Evolutionary conservation across 1,284 basidiomycete genomes (phyloP), one percentile per base, ranked within the genome.

Genomic region (Pholiota adiposa): DNA sequence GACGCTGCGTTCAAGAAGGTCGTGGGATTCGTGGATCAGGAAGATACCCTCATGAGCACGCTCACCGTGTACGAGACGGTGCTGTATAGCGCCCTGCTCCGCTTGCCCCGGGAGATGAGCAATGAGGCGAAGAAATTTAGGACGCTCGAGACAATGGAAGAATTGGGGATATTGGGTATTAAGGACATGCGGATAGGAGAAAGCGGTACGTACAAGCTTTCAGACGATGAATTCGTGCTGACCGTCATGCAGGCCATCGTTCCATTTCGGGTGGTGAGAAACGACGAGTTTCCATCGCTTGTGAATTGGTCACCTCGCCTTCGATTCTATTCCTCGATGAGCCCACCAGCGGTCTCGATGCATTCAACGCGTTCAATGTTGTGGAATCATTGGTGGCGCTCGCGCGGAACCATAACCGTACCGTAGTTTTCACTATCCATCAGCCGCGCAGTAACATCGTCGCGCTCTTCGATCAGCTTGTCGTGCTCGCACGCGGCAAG

Each of bases 371-470:
- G 0, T 91, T 85, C 79, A 98, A 97, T 66, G 97, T 99, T 62
- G 83, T 99, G 34, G 94, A 97, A 54, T 89, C 90, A 27, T 82
- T 99, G 33, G 90, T 92, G 1, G 89, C 90, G 5, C 83, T 98
- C 8, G 94, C 96, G 0, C 82, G 87, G 46, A 86, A 92, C 66
- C 98, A 95, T 77, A 94, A 96, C 67, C 88, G 96, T n/a, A 98
- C 96, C 0, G 93, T 98, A 55, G 82, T 98, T 63, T 97, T 98
- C 77, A 98, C 97, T 0, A 98, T 99, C 62, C 97, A 99, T 72
- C 97, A 98, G 74, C 97, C 97, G n/a, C 89, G 96, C 58, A 95
- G 93, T 73, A 98, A 98, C 76, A 98, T 99, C 65, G 96, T 98
- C 9, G 88, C 94, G 0, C 78, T 99, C 14, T 98, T 99, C 68